Evolutionary conservation across 495 filamentous ascomycete species (phyloP).

Genomic region (Lasiosphaeria ovina): DNA sequence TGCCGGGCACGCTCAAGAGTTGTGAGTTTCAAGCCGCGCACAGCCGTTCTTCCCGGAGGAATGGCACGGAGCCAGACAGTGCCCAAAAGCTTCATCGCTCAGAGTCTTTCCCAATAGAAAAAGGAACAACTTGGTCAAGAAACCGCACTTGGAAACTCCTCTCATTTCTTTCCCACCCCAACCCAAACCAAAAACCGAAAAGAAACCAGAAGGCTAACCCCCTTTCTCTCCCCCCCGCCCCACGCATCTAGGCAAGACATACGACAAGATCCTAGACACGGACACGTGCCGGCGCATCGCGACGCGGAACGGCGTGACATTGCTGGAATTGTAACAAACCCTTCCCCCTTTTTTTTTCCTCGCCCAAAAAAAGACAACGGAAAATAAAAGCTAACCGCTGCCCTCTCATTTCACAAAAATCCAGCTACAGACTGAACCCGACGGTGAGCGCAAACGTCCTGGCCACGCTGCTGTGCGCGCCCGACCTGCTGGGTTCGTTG

Average conservation of each 20-base stretch:
- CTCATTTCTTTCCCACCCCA: too few species aligned
- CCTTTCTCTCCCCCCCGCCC: too few species aligned
- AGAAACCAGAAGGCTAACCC: too few species aligned
- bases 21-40: not conserved
- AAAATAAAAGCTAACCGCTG: not conserved
- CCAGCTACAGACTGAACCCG: constrained; percentile 28
- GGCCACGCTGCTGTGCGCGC: constrained; percentile 14
- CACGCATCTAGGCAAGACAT: constrained; percentile 12
- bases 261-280: constrained; percentile 9
- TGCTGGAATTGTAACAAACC: constrained; percentile 11
- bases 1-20: constrained; percentile 3
- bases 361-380: not conserved
- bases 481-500: constrained; percentile 17
- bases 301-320: constrained; percentile 3
- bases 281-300: constrained; percentile 14
- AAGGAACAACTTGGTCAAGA: too few species aligned
- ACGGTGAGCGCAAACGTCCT: constrained; percentile 22
- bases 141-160: too few species aligned
- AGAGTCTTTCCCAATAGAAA: too few species aligned
- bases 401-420: not conserved
- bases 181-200: too few species aligned
- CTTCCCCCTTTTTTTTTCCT: not conserved
- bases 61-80: too few species aligned
- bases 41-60: too few species aligned
- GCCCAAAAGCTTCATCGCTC: too few species aligned